phyloP scores from a whole-genome alignment of 202 grass and related monocot genomes.

The Eragrostis tef region DNA sequence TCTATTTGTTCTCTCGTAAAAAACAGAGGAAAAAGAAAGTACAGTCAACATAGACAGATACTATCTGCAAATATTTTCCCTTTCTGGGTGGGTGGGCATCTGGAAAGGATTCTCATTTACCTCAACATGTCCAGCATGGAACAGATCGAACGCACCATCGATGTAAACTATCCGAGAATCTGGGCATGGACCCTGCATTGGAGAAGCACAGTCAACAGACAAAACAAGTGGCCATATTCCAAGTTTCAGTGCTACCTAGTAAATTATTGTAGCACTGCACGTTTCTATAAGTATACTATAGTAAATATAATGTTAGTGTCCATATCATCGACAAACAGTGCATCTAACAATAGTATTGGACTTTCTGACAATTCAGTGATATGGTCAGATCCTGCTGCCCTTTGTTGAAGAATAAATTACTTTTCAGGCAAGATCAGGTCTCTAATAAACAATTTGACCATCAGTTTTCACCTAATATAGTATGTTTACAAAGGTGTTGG shows the following conservation, averaged over 20 bases:
- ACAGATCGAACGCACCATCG: constrained; percentile 96
- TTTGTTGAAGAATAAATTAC: neutral
- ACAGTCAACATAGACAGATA: constrained; percentile 20
- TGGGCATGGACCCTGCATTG: constrained; percentile 74
- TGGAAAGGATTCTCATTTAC: constrained; percentile 38
- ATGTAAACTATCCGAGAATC: constrained; percentile 96
- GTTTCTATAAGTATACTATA: neutral
- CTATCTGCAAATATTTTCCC: neutral
- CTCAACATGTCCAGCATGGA: constrained; percentile 99
- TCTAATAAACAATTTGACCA: neutral
- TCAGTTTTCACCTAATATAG: neutral
- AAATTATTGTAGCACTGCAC: neutral
- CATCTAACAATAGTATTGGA: neutral
- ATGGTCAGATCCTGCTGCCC: neutral
- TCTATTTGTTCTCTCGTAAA: neutral
- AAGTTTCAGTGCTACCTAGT: constrained; percentile 1
- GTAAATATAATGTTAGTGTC: neutral
- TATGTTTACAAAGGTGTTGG: neutral
- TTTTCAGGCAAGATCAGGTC: neutral
- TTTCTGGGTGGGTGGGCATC: neutral
- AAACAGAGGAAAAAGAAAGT: neutral
- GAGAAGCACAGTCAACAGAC: constrained; percentile 43
- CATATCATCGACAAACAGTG: neutral
- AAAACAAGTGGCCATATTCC: neutral
- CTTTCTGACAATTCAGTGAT: neutral